phyloP scores from a whole-genome alignment of 805 yeast species.

The Hanseniaspora jakobsenii region DNA sequence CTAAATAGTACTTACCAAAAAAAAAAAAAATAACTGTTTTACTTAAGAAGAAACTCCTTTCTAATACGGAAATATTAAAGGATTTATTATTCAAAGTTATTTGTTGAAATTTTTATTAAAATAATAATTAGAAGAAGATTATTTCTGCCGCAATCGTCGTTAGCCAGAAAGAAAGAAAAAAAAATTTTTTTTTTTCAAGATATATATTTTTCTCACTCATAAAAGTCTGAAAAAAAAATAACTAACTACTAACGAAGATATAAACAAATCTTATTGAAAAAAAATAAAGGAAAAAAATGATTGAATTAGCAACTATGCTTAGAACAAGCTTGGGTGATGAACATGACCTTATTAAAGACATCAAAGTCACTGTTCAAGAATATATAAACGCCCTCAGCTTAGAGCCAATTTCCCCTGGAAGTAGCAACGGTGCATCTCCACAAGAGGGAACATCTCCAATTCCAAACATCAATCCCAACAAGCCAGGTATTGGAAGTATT shows the following conservation, averaged over 20 bases:
- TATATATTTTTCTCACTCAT: not conserved
- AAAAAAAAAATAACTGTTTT: not conserved
- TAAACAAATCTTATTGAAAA: too few species aligned
- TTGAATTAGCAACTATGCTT: constrained; percentile 24
- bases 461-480: not conserved
- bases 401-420: too few species aligned
- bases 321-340: constrained; percentile 24
- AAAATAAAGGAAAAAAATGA: constrained; percentile 20
- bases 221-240: too few species aligned
- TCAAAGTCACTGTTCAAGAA: constrained; percentile 6
- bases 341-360: constrained; percentile 22
- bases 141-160: too few species aligned
- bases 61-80: constrained; percentile 1
- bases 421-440: not conserved
- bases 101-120: too few species aligned
- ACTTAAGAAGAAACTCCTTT: not conserved
- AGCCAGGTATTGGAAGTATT: constrained; percentile 11
- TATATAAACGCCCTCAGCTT: constrained; percentile 7
- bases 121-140: too few species aligned
- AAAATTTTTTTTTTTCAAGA: too few species aligned
- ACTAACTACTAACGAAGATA: too few species aligned
- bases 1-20: not conserved
- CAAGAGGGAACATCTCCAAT: not conserved
- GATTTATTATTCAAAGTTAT: not conserved
- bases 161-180: not conserved